Evolutionary conservation across 805 yeast genomes (phyloP), one percentile per base, ranked within the genome.

Genomic region (Candida montana): DNA sequence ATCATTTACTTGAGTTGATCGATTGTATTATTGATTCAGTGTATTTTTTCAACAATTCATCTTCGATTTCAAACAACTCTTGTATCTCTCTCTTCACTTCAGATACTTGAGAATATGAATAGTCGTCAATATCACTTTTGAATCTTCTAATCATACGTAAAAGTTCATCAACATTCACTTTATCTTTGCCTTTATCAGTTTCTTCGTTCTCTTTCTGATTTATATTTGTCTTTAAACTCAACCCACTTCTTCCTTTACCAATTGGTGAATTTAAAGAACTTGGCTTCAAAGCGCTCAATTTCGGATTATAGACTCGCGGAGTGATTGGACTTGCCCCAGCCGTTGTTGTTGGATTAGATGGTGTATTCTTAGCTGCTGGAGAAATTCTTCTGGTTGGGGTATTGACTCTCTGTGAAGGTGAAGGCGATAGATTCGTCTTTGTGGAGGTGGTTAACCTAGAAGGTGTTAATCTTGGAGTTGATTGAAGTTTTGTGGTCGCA

Each of bases 21-120:
- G 29, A 27, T n/a, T 29, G 24, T 12, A 31, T 35, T 31, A 54
- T 46, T 9, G 35, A 31, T 1, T 27, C 36, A 23, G 47, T 71
- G 46, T 69, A 72, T 21, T 46, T 58, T 31, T 65, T 65, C 31
- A 73, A 50, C 7, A 70, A 27, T 29, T 58, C 57, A 12, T 48
- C 44, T 27, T 54, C 61, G 16, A 40, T 49, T 21, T 46, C 47
- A 46, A 57, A 54, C 12, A 54, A 42, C 3, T 31, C 34, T 13
- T 49, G 35, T 10, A 61, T 24, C 32, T 53, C 58, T 7, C 44
- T 48, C 40, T 64, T 46, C 3, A 59, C 58, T 2, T 30, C n/a
- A 19, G 33, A 33, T 7, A 62, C 43, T 4, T 48, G 52, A 8
- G 47, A 44, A 24, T 47, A 45, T 4, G 61, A 45, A 30, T 54